Conservation (phyloP, 2,329 filamentous ascomycete species). For the Iodosphaeria phyllophila region DNA sequence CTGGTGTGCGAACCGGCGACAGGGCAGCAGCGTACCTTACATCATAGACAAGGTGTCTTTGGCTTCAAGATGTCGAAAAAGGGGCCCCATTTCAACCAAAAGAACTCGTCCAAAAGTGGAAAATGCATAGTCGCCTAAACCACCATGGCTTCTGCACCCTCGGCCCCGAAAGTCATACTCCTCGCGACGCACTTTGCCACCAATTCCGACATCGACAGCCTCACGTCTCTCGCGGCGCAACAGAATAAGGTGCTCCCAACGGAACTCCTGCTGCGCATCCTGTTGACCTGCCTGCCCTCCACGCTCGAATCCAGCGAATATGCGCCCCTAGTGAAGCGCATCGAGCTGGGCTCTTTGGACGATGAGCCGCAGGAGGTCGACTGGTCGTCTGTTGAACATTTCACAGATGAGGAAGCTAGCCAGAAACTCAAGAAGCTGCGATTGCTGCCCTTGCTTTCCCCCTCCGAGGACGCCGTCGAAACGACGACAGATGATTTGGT, state of each 20-base stretch:
- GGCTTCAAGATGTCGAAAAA: too few species aligned
- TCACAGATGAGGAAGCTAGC: slow-evolving; percentile 45
- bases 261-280: slow-evolving; percentile 49
- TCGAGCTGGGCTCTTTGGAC: slow-evolving; percentile 29
- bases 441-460: slow-evolving; percentile 35
- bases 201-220: slow-evolving; percentile 36
- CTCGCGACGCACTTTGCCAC: slow-evolving; percentile 54
- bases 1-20: too few species aligned
- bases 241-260: slow-evolving; percentile 39
- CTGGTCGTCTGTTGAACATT: slow-evolving; percentile 29
- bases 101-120: too few species aligned
- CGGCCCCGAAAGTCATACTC: slow-evolving; percentile 50
- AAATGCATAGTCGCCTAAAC: slow-evolving; percentile 2
- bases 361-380: slow-evolving; percentile 29
- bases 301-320: slow-evolving; percentile 45
- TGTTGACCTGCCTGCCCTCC: slow-evolving; percentile 65
- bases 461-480: slow-evolving; percentile 24
- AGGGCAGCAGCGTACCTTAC: too few species aligned
- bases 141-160: slow-evolving; percentile 25
- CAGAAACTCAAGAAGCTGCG: slow-evolving; percentile 44
- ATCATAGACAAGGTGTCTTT: too few species aligned
- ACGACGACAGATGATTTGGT: too few species aligned
- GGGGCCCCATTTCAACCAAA: too few species aligned
- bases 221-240: slow-evolving; percentile 1
- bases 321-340: slow-evolving; percentile 36